Conservation (phyloP, 1,284 basidiomycete species). For the Ganoderma lucidum region DNA sequence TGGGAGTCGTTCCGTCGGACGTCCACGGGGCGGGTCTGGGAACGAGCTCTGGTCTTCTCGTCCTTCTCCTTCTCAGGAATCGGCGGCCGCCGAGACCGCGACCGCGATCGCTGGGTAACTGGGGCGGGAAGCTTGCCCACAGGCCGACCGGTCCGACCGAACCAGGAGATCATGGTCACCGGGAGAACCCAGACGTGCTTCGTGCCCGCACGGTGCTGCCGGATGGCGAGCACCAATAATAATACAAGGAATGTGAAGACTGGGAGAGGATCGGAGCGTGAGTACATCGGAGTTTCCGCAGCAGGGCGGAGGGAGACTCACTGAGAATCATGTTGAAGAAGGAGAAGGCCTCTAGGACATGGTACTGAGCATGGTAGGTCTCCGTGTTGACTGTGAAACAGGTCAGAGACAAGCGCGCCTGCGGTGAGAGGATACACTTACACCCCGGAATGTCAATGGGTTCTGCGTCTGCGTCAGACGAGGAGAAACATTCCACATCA, state of each 20-base stretch:
- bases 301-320: constrained; percentile 44
- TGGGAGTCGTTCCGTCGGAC: constrained; percentile 34
- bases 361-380: constrained; percentile 84
- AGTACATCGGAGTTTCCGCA: constrained; percentile 31
- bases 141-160: constrained; percentile 46
- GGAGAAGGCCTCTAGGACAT: constrained; percentile 79
- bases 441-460: constrained; percentile 66
- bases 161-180: constrained; percentile 78
- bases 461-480: constrained; percentile 54
- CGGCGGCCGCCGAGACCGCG: constrained; percentile 36
- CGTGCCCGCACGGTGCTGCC: constrained; percentile 70
- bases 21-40: constrained; percentile 29
- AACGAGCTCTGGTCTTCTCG: constrained; percentile 24
- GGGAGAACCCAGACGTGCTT: constrained; percentile 77
- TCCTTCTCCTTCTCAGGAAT: constrained; percentile 26
- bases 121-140: constrained; percentile 44
- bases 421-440: constrained; percentile 47
- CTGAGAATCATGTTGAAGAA: constrained; percentile 77
- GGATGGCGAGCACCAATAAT: constrained; percentile 69
- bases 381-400: constrained; percentile 61
- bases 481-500: constrained; percentile 81
- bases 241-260: constrained; percentile 69
- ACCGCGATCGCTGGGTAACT: constrained; percentile 43
- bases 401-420: constrained; percentile 2
- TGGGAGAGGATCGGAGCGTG: constrained; percentile 40